Evolutionary conservation across 495 filamentous ascomycete species (phyloP).

Genomic region (Podospora sp.): DNA sequence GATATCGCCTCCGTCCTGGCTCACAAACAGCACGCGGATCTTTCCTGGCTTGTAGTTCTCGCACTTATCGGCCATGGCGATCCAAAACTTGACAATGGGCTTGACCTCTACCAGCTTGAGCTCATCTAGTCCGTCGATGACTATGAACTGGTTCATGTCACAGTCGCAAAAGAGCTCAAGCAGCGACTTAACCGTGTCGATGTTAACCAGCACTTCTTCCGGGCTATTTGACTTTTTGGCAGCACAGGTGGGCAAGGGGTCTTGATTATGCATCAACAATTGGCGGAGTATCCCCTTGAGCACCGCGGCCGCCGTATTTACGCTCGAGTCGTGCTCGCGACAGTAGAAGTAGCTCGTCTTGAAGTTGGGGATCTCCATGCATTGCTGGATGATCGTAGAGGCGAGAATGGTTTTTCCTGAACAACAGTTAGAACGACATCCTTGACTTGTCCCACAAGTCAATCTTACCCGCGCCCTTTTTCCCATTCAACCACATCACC

Average conservation of each 20-base stretch:
- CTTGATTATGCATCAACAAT: constrained; percentile 36
- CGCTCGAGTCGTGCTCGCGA: constrained; percentile 36
- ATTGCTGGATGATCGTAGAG: constrained; percentile 41
- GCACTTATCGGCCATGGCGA: constrained; percentile 27
- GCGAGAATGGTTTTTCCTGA: constrained; percentile 50
- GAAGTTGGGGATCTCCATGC: constrained; percentile 22
- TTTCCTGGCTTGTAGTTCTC: constrained; percentile 33
- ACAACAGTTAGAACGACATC: not conserved
- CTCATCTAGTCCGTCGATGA: constrained; percentile 10
- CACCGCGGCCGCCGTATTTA: constrained; percentile 37
- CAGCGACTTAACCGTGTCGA: constrained; percentile 31
- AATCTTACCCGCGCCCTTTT: constrained; percentile 47
- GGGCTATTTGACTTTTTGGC: constrained; percentile 33
- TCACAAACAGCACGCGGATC: constrained; percentile 43
- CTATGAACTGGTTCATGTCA: constrained; percentile 23
- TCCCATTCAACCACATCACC: constrained; percentile 47
- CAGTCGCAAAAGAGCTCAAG: constrained; percentile 33
- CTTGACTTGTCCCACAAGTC: no score
- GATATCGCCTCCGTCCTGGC: constrained; percentile 43
- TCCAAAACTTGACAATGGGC: constrained; percentile 33
- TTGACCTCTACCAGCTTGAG: constrained; percentile 31
- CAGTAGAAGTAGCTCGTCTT: constrained; percentile 49
- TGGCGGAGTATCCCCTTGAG: constrained; percentile 42
- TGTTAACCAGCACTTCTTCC: constrained; percentile 34
- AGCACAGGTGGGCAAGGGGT: constrained; percentile 37